Conservation (phyloP, 495 filamentous ascomycete genomes). For the Glarea lozoyensis region DNA sequence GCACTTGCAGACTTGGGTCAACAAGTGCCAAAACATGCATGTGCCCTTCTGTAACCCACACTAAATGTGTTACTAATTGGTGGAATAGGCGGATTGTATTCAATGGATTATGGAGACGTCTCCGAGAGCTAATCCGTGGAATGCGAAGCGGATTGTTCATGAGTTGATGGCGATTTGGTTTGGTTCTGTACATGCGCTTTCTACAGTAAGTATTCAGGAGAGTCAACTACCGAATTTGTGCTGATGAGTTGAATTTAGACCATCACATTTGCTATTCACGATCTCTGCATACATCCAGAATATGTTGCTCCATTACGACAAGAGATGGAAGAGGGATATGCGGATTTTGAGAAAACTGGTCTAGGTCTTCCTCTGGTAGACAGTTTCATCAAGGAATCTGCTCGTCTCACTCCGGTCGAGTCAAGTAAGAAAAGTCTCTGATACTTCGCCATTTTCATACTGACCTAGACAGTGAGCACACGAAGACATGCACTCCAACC, state of each 20-base stretch:
- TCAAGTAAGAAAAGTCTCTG: too few relatives aligned
- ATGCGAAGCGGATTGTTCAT: conserved; percentile 16
- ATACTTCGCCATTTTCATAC: not conserved
- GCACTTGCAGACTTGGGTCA: conserved; percentile 4
- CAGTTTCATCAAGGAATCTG: conserved; percentile 30
- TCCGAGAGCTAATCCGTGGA: conserved; percentile 13
- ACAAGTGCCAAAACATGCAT: conserved; percentile 17
- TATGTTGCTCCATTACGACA: conserved; percentile 20
- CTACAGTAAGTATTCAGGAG: conserved; percentile 10
- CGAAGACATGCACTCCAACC: conserved; percentile 19
- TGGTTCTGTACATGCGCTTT: conserved; percentile 16
- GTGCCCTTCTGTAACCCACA: too few relatives aligned
- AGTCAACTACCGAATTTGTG: not conserved
- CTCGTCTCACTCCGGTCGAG: conserved; percentile 24
- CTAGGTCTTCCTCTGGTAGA: conserved; percentile 21
- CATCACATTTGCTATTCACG: conserved; percentile 22
- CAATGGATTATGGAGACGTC: conserved; percentile 30
- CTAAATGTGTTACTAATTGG: not conserved
- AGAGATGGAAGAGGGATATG: not conserved
- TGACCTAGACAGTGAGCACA: too few relatives aligned
- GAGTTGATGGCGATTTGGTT: conserved; percentile 28
- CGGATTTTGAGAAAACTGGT: conserved; percentile 8
- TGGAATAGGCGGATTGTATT: conserved; percentile 22
- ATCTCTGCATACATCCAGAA: conserved; percentile 25
- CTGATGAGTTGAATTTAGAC: conserved; percentile 15